Evolutionary conservation across 208 protist species (phyloP).

Genomic region (Trypanosoma lewisi): DNA sequence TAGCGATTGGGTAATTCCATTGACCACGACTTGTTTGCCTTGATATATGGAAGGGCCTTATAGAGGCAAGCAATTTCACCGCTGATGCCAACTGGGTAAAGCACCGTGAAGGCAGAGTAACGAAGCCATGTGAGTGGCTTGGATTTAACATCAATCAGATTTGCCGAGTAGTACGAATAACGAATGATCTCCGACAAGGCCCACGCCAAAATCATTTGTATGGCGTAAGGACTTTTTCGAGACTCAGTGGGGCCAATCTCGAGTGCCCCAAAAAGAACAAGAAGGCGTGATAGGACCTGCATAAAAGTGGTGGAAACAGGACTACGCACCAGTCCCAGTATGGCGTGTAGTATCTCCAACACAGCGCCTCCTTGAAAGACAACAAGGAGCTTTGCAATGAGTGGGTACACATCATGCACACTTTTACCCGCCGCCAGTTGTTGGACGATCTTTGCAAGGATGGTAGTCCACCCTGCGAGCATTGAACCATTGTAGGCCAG

Average conservation of each 20-base stretch:
- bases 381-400: conserved; percentile 62
- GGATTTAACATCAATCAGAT: conserved; percentile 39
- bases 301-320: conserved; percentile 80
- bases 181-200: conserved; percentile 83
- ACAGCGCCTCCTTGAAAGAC: conserved; percentile 84
- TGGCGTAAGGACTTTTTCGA: conserved; percentile 44
- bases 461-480: conserved; percentile 62
- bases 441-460: conserved; percentile 52
- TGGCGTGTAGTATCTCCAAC: conserved; percentile 80
- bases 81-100: conserved; percentile 89
- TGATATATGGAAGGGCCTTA: conserved; percentile 69
- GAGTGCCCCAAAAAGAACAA: conserved; percentile 78
- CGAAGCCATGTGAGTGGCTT: conserved; percentile 79
- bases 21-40: conserved; percentile 57
- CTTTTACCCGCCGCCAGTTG: conserved; percentile 35
- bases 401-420: conserved; percentile 50
- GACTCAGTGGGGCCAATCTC: conserved; percentile 60
- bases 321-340: conserved; percentile 71
- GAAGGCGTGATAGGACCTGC: conserved; percentile 83
- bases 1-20: conserved; percentile 75
- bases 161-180: conserved; percentile 84
- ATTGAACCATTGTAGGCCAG: conserved; percentile 76
- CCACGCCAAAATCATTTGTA: conserved; percentile 87
- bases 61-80: conserved; percentile 84
- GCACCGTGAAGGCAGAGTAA: conserved; percentile 88